Conservation (phyloP, 345 rosid genomes). For the Toxicodendron radicans region DNA sequence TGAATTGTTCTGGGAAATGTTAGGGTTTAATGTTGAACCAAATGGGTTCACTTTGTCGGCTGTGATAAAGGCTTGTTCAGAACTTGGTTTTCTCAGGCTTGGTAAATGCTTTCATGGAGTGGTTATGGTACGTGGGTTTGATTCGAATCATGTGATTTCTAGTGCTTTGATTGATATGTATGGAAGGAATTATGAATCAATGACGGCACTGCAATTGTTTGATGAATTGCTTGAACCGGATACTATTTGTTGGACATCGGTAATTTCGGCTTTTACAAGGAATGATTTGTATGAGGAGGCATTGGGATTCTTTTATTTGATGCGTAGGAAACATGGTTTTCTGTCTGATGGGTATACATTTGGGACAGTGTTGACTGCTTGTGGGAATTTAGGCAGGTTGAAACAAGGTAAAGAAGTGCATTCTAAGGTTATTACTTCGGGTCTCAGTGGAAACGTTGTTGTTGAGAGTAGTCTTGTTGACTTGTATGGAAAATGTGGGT, state of each 20-base stretch:
- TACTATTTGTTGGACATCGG: slow-evolving; percentile 75
- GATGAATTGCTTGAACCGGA: slow-evolving; percentile 79
- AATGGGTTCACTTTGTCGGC: slow-evolving; percentile 76
- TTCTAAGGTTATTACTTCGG: slow-evolving; percentile 52
- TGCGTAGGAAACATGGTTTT: slow-evolving; percentile 51
- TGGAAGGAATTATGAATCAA: slow-evolving; percentile 46
- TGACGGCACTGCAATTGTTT: slow-evolving; percentile 59
- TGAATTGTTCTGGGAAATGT: slow-evolving; percentile 66
- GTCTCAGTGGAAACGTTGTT: slow-evolving; percentile 55
- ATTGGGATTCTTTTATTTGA: slow-evolving; percentile 47
- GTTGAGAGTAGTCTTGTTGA: slow-evolving; percentile 86
- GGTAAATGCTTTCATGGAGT: slow-evolving; percentile 75
- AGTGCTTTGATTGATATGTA: slow-evolving; percentile 74
- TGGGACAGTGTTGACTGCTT: slow-evolving; percentile 77
- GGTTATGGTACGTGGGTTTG: slow-evolving; percentile 58
- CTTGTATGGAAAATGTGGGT: slow-evolving; percentile 92
- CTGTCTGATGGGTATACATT: slow-evolving; percentile 67
- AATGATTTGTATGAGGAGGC: slow-evolving; percentile 62
- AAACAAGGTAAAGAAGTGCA: slow-evolving; percentile 84
- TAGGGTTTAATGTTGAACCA: slow-evolving; percentile 60
- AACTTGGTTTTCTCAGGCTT: slow-evolving; percentile 44
- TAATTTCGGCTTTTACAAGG: slow-evolving; percentile 65
- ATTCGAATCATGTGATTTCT: slow-evolving; percentile 50
- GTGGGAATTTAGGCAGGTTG: slow-evolving; percentile 67
- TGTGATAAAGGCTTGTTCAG: slow-evolving; percentile 77